A percentile compares a stretch with the other conserved stretches of the same genome.
Evolutionary conservation across 2,329 filamentous ascomycete genomes (phyloP).

Genomic region (Talaromyces sp.): DNA sequence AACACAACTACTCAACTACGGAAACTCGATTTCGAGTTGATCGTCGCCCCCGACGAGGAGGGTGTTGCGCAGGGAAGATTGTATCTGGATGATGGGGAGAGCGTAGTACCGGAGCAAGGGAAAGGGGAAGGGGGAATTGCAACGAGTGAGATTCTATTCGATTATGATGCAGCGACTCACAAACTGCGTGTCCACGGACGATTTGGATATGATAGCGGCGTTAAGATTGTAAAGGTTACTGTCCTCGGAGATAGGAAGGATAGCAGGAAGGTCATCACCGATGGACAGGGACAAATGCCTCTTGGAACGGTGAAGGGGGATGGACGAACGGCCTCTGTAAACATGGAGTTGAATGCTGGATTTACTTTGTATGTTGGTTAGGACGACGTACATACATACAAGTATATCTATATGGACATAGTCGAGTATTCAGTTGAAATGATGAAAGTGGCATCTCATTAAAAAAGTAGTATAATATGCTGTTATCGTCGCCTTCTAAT

Average conservation of each 20-base stretch:
- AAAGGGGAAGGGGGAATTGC: neutral
- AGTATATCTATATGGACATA: too few species aligned
- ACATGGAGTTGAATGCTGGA: neutral
- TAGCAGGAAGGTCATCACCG: neutral
- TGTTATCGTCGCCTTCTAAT: neutral
- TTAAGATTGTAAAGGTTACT: slow-evolving; percentile 30
- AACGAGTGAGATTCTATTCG: slow-evolving; percentile 53
- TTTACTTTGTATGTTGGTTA: slow-evolving; percentile 11
- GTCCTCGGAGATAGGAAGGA: slow-evolving; percentile 23
- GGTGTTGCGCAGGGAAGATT: slow-evolving; percentile 6
- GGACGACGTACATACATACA: neutral
- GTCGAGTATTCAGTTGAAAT: neutral
- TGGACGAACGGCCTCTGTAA: neutral
- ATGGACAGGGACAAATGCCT: neutral
- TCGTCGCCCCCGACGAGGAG: slow-evolving; percentile 57
- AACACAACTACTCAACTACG: slow-evolving; percentile 58
- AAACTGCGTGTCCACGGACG: slow-evolving; percentile 28
- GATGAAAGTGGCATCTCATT: neutral
- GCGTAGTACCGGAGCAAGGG: slow-evolving; percentile 2
- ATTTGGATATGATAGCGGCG: slow-evolving; percentile 24
- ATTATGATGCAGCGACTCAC: slow-evolving; percentile 53
- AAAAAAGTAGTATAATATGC: neutral
- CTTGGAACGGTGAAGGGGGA: neutral
- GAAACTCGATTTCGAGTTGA: slow-evolving; percentile 62
- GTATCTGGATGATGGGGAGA: slow-evolving; percentile 13